phyloP scores from a whole-genome alignment of 2,329 filamentous ascomycete species.

The Aspergillus vadensis region DNA sequence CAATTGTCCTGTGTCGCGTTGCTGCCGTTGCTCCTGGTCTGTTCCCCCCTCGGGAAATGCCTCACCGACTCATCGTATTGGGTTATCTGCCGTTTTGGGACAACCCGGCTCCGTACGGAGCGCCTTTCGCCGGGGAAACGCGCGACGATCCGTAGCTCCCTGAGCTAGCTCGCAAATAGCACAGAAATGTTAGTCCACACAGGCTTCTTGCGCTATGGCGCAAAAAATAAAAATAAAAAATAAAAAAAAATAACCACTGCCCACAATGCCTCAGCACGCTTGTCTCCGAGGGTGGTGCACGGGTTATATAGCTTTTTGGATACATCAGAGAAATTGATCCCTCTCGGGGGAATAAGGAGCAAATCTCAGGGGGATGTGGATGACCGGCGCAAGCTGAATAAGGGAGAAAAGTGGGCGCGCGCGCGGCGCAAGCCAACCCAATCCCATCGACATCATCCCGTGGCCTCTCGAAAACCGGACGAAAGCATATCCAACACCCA shows the following conservation, averaged over 20 bases:
- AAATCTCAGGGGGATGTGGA: not conserved
- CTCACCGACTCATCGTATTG: slow-evolving; percentile 9
- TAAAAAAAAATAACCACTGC: no score
- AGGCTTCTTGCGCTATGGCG: not conserved
- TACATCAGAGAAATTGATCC: slow-evolving; percentile 17
- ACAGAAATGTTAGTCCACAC: not conserved
- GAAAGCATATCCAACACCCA: not conserved
- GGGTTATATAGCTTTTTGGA: slow-evolving; percentile 14
- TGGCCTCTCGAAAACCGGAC: not conserved
- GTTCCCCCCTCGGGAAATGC: slow-evolving; percentile 1
- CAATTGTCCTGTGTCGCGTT: not conserved
- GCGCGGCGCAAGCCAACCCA: not conserved
- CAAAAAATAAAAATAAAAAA: no score
- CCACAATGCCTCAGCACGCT: not conserved
- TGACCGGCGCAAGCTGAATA: not conserved
- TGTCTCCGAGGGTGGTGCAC: slow-evolving; percentile 2
- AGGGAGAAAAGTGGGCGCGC: no score
- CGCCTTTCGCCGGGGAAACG: not conserved
- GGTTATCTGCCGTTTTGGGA: slow-evolving; percentile 4
- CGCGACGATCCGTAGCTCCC: slow-evolving; percentile 1
- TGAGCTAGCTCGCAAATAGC: slow-evolving; percentile 3
- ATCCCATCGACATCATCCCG: not conserved
- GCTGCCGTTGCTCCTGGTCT: not conserved
- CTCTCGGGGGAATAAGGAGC: not conserved
- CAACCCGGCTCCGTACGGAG: slow-evolving; percentile 6